These are phyloP conservation scores for Epichloe bromicola DNA, from an alignment of 2,329 filamentous ascomycete species.

Conservation along the genomic window DNA sequence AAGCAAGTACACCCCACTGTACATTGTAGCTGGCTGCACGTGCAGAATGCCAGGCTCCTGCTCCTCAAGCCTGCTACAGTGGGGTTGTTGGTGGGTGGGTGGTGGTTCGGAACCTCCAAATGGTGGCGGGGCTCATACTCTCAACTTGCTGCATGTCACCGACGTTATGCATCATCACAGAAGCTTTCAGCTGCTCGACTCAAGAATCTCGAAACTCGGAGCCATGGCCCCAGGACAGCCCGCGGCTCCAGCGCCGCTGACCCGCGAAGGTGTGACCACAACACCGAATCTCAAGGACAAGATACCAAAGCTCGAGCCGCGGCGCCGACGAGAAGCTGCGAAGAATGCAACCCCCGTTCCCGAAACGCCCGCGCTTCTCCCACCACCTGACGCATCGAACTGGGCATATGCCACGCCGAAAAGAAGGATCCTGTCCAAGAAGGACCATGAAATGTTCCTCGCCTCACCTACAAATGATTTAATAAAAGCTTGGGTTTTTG, in stretches of 20 bases:
- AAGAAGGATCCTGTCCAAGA: constrained; percentile 66
- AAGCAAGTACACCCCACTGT: no score
- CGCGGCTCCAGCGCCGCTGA: not conserved
- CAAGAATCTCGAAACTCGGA: not conserved
- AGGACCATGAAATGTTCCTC: constrained; percentile 73
- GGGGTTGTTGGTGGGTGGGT: not conserved
- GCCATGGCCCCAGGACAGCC: constrained; percentile 15
- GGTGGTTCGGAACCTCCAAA: not conserved
- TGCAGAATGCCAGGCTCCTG: no score
- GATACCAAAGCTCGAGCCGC: constrained; percentile 56
- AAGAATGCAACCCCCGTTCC: constrained; percentile 53
- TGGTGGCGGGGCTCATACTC: not conserved
- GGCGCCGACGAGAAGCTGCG: constrained; percentile 36
- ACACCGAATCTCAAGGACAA: constrained; percentile 32
- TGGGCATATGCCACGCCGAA: constrained; percentile 54
- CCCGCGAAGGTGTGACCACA: constrained; percentile 8
- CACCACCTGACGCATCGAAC: constrained; percentile 47
- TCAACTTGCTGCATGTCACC: not conserved
- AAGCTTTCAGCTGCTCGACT: not conserved
- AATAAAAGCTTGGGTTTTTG: constrained; percentile 74
- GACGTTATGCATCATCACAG: not conserved
- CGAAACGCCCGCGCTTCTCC: constrained; percentile 59
- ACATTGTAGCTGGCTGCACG: no score
- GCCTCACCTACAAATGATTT: constrained; percentile 63
- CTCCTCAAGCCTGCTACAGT: no score